Base-by-base conservation (phyloP, 116 monocot species). In the Thalassia testudinum region DNA sequence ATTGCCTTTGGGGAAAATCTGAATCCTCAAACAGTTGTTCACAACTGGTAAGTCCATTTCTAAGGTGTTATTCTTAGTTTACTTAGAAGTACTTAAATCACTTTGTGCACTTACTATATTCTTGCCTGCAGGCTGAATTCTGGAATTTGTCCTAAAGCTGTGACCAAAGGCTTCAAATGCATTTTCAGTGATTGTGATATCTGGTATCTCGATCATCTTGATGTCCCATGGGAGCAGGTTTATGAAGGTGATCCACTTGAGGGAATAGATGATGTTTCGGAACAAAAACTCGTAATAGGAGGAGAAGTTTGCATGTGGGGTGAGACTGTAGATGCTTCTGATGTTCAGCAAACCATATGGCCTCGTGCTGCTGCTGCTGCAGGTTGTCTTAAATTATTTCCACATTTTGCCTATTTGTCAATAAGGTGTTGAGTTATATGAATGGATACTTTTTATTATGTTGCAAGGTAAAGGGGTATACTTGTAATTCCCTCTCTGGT, bases 241-340 rank as follows among this genome's bases (percentile, higher is more conserved):
- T 99, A 99, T 58, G 75, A 27, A 0, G 70, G 50, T 24, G 99
- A 99, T 47, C 90, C 99, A 15, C 47, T 90, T 16, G 99, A 86
- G 47, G 99, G 99, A 57, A 99, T 99, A 58, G 27, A 58, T 47
- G 71, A 78, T 61, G 23, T 53, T 37, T 34, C 37, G 0, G 75
- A 80, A 27, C 79, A 90, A 73, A 49, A 80, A 49, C 86, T 99
- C 61, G 82, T 99, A 37, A 62, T 99, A 57, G 99, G 99, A 0
- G 99, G 99, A 34, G 99, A 90, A 43, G 86, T 90, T 67, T 99
- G 90, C 69, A 90, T 99, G 99, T 99, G 99, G 99, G 78, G 75
- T 24, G 99, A 99, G 70, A 78, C 66, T 37, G 75, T 70, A 52
- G 97, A 99, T 71, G 52, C 90, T 16, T 90, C 90, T 40, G 77